phyloP scores from a whole-genome alignment of 1,139 yeast species.

The Pichia sp. region DNA sequence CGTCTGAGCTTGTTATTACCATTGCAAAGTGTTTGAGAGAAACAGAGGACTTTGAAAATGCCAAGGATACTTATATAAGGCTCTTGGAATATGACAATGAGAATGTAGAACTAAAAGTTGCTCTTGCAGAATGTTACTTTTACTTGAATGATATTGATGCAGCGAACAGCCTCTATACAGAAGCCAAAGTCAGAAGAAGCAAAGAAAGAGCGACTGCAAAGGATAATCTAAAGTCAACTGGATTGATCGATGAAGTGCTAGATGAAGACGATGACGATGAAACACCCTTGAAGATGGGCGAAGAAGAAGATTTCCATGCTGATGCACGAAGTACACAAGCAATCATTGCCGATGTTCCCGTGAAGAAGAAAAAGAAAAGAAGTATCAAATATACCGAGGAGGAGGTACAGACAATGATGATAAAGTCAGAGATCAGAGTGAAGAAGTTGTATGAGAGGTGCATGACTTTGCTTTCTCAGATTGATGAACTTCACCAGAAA shows the following conservation, averaged over 20 bases:
- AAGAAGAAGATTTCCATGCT: conserved; percentile 18
- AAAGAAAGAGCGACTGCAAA: conserved; percentile 27
- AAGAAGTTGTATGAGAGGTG: conserved; percentile 60
- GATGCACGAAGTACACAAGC: conserved; percentile 20
- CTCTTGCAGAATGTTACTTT: conserved; percentile 75
- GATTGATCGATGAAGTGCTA: neutral
- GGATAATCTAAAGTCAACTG: conserved; percentile 12
- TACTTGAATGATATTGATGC: conserved; percentile 59
- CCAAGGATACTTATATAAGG: conserved; percentile 55
- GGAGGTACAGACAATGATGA: conserved; percentile 52
- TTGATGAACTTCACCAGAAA: conserved; percentile 35
- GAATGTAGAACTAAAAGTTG: conserved; percentile 66
- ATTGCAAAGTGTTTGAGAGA: conserved; percentile 77
- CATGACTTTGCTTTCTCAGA: conserved; percentile 41
- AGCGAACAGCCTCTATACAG: conserved; percentile 52
- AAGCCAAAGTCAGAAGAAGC: conserved; percentile 34
- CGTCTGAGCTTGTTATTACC: conserved; percentile 48
- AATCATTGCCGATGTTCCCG: conserved; percentile 25
- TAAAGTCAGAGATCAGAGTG: conserved; percentile 53
- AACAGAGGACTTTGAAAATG: conserved; percentile 60
- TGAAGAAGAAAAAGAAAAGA: conserved; percentile 19
- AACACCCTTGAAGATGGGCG: too few relatives aligned
- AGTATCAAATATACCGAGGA: conserved; percentile 36
- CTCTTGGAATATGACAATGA: conserved; percentile 53
- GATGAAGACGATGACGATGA: conserved; percentile 19